Evolutionary conservation across 345 rosid genomes (phyloP).

Genomic region (Psidium guajava): DNA sequence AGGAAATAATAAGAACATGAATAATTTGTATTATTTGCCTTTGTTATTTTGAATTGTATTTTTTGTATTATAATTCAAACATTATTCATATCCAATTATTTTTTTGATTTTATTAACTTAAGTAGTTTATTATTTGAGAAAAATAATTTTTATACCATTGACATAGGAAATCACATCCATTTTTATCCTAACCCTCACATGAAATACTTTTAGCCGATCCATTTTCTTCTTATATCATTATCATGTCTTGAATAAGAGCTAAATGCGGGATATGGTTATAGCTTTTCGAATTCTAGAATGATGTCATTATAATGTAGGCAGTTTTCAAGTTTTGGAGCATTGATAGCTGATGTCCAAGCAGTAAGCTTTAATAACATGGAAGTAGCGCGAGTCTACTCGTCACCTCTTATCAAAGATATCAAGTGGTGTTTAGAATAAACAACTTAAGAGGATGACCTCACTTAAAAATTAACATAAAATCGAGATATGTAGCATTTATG

Average conservation of each 20-base stretch:
- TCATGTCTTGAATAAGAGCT: neutral
- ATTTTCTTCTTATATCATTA: neutral
- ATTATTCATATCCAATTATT: neutral
- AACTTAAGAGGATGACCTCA: neutral
- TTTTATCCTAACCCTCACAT: neutral
- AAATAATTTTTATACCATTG: neutral
- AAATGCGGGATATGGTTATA: neutral
- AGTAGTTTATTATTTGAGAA: neutral
- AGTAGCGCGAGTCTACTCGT: neutral
- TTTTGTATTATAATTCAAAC: neutral
- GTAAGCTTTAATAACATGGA: neutral
- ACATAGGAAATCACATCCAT: neutral
- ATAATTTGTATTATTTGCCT: neutral
- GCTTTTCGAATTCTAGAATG: neutral
- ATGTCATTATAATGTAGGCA: neutral
- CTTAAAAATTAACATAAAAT: neutral
- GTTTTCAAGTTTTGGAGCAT: neutral
- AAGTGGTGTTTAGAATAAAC: neutral
- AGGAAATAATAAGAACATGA: rapidly evolving
- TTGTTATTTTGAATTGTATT: neutral
- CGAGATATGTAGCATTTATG: neutral
- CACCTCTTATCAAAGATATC: neutral
- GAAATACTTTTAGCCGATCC: neutral
- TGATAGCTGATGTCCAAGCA: neutral
- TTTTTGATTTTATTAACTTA: neutral